Evolutionary conservation across 306 rosid species (phyloP).

Genomic region (Fragaria iinumae): DNA sequence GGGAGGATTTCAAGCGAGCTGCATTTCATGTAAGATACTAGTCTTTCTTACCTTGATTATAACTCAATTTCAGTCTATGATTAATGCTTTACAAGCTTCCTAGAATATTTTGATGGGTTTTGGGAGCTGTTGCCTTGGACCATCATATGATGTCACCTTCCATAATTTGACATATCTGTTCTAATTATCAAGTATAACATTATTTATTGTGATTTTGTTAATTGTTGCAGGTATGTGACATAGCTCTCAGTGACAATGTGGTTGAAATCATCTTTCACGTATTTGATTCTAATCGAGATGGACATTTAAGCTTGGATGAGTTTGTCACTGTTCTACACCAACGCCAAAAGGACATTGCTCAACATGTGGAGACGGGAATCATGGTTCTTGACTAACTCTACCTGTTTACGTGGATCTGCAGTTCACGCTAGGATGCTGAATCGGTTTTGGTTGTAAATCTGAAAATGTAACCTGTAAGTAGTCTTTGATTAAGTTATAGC

Average conservation of each 20-base stretch:
- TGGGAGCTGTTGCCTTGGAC: background rate
- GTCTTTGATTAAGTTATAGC: constrained; percentile 3
- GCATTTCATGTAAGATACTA: constrained; percentile 60
- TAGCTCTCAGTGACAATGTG: constrained; percentile 55
- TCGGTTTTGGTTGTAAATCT: constrained; percentile 5
- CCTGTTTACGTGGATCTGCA: background rate
- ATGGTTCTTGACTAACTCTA: constrained; percentile 24
- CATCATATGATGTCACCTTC: too few species aligned
- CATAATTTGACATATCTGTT: background rate
- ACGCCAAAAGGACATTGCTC: constrained; percentile 63
- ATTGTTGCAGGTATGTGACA: constrained; percentile 62
- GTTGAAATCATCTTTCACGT: constrained; percentile 68
- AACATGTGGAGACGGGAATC: constrained; percentile 56
- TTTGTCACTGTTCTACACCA: constrained; percentile 59
- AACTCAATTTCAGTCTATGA: background rate
- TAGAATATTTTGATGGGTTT: background rate
- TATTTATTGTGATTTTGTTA: background rate
- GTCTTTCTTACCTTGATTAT: constrained; percentile 18
- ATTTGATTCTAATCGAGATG: constrained; percentile 74
- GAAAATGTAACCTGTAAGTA: constrained; percentile 17
- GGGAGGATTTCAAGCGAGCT: constrained; percentile 76
- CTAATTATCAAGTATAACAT: background rate
- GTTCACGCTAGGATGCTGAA: background rate
- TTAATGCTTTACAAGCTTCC: background rate
- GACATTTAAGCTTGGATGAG: constrained; percentile 60